Base-by-base conservation (phyloP, 371 early-diverging fungal species). In the Apophysomyces elegans region DNA sequence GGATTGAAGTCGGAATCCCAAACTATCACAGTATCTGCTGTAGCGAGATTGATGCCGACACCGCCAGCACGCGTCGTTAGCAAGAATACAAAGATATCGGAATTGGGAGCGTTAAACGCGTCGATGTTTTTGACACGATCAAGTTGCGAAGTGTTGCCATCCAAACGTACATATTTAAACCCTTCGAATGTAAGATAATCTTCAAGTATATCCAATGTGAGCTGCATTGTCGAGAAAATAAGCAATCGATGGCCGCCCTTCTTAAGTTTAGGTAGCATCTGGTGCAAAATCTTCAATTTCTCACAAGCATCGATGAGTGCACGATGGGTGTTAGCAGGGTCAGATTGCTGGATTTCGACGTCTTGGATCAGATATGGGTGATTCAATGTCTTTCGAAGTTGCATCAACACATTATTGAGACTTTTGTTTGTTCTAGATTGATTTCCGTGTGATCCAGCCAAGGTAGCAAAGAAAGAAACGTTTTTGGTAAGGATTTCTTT, bases 1-100 rank as follows among this genome's bases (percentile, higher is more conserved):
- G 98, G 99, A 70, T 98, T 99, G 82, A 90, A 96, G 71, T 98
- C 99, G 18, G 91, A 86, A 70, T 98, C 98, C 75, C 92, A 96
- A 50, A 98, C 91, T 58, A 99, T 91, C 26, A 98, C 90, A 0
- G 95, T 96, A 66, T 98, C 96, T 0, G 99, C 99, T 0, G 95
- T 86, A 0, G 96, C 92, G 65, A 99, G 74, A 68, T 98, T 99
- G 56, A 99, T 92, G 13, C 99, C 99, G 0, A 94, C 89, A 43
- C 98, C 99, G 59, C 98, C 98, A 12, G 96, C 96, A 16, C 97
- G 88, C 0, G 96, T 96, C 26, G 91, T 89, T 14, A 94, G 67
- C 50, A 96, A 67, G 69, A 96, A 96, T 6, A 93, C 91, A 71
- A 93, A 92, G 3, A 86, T 70, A 38, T 90, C 80, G 3, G 91